Base-by-base conservation (phyloP, 2,329 filamentous ascomycete species). In the Leptographium wingfieldii region DNA sequence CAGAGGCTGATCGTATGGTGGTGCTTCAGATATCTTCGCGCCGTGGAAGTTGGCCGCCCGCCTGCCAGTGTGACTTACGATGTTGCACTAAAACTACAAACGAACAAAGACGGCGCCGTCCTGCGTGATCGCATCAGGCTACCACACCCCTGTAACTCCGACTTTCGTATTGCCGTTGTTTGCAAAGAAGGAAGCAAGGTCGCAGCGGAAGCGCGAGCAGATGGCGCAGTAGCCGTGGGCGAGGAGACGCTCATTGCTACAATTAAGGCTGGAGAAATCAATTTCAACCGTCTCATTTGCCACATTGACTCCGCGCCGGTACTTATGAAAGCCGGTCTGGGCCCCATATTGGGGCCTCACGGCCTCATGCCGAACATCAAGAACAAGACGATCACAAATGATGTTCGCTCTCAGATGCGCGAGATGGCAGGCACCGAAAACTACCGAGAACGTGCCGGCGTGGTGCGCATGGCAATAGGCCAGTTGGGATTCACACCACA, bases 341-440 rank as follows among this genome's bases (percentile, higher is more conserved):
- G 88, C 64, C 82, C 86, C 65, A 80, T 96, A 52, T 78, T 99
- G 25, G 94, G 94, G 68, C 94, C 95, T 54, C 86, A 83, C 73
- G 92, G 92, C 3, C 73, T 99, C 69, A 97, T 99, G 94, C 94
- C 94, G 6, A 95, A 83, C 71, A 76, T 81, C 62, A 96, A 96
- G 78, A 84, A 84, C 63, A 91, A 90, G 65, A 97, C 94, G 0
- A 88, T 99, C 60, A 90, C 95, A 29, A 86, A 82, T 69, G 87
- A 95, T 70, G 81, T 96, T 19, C 80, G 80, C 59, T 73, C 78
- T n/a, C 80, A 85, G 40, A 88, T 99, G 68, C 83, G 82, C 67
- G 89, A 92, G 65, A 84, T 96, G 73, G 84, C 90, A 16, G 91
- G 92, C 63, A 90, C 86, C 59, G 88, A 86, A 58, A 85, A 92